These are phyloP conservation scores for Annulohypoxylon maeteangense DNA, from an alignment of 495 filamentous ascomycete species.

Conservation along the genomic window DNA sequence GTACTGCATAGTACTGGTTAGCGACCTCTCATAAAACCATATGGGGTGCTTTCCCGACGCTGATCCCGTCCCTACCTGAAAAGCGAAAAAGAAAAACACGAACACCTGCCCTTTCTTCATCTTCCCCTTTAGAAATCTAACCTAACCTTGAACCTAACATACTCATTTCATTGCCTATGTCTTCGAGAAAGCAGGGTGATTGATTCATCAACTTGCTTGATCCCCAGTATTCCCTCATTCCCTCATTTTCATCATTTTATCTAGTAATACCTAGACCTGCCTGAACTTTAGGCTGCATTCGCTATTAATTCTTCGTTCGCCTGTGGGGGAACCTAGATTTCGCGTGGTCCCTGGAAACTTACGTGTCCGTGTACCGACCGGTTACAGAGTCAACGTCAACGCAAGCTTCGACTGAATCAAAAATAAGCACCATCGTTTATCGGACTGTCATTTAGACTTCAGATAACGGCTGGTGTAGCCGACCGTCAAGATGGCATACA, in stretches of 20 bases:
- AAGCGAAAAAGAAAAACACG: slow-evolving; percentile 49
- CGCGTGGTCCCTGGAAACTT: slow-evolving; percentile 41
- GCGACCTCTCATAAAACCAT: slow-evolving; percentile 39
- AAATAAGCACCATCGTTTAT: slow-evolving; percentile 10
- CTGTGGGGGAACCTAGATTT: slow-evolving; percentile 35
- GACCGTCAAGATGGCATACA: slow-evolving; percentile 59
- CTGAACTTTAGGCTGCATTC: slow-evolving; percentile 26
- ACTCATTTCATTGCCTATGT: slow-evolving; percentile 36
- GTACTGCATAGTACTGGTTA: slow-evolving; percentile 9
- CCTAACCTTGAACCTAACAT: slow-evolving; percentile 16
- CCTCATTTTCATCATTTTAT: slow-evolving; percentile 29
- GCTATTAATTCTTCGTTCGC: slow-evolving; percentile 36
- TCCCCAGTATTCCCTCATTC: slow-evolving; percentile 13
- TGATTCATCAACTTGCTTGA: slow-evolving; percentile 45
- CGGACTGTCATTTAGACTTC: slow-evolving; percentile 6
- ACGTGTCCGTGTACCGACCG: slow-evolving; percentile 12
- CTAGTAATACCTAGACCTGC: slow-evolving; percentile 32
- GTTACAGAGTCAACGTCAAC: slow-evolving; percentile 16
- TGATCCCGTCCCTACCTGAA: slow-evolving; percentile 44
- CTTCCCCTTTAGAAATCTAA: slow-evolving; percentile 36
- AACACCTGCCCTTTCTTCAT: slow-evolving; percentile 42
- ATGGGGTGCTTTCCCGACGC: slow-evolving; percentile 42
- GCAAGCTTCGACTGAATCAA: slow-evolving; percentile 17
- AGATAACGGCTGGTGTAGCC: slow-evolving; percentile 34
- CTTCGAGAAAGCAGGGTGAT: slow-evolving; percentile 40